Base-by-base conservation (phyloP, 2,329 filamentous ascomycete species). In the Cladophialophora exuberans region DNA sequence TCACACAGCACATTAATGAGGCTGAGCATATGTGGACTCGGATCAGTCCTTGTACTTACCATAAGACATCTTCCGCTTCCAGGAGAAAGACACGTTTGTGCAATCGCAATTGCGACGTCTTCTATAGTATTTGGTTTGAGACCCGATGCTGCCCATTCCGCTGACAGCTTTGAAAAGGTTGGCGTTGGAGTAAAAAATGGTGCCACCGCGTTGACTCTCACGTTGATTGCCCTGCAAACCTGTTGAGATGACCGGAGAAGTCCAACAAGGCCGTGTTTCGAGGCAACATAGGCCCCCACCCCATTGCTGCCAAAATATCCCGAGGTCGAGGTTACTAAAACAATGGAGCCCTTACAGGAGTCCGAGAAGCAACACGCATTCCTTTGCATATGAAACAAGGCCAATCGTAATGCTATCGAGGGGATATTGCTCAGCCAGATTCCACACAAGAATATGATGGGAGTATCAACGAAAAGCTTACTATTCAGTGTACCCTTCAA, bases 121-220 rank as follows among this genome's bases (percentile, higher is more conserved):
- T 68, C 67, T 0, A 73, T 68, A 1, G 69, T 71, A 55, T 78
- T 78, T 30, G 72, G 64, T 1, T 73, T 72, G 42, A 79, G 64
- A 0, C 71, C 71, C 17, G 67, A 64, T 17, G 68, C 65, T 18
- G 64, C 62, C 75, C 75, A 79, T 20, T 61, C 54, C 6, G 69
- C 61, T 1, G 68, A 65, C 50, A 76, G 73, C 1, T 71, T 68
- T 11, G 66, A 66, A 0, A 76, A 73, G 15, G 79, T 72, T 38
- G 73, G 69, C 11, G 76, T 79, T 2, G 75, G 72, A 0, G 76
- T 79, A 9, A 77, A 70, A 64, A 76, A 80, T 1, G 77, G 76
- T 6, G 76, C 77, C n/a, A 79, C 67, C 3, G 72, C 73, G 59
- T 79, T 79, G n/a, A 73, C 68, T 11, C 74, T 65, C 3, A 79